Evolutionary conservation across 2,329 filamentous ascomycete genomes (phyloP), one percentile per base, ranked within the genome.

Genomic region (Aureobasidium sp.): DNA sequence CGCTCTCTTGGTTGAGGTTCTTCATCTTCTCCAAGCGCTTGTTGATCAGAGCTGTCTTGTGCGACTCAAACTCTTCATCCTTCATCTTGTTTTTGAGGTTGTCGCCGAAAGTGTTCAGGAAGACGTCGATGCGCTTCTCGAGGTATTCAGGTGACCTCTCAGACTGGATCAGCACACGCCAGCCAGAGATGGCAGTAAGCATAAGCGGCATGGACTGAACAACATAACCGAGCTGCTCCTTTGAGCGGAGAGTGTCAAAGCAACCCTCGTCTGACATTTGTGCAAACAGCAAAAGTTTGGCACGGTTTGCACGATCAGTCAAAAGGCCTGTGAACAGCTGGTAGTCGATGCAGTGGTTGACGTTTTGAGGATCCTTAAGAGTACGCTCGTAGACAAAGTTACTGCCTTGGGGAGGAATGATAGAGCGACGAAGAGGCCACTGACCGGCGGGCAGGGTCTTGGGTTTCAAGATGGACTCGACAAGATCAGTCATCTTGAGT

Each of bases 181-280:
- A 94, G 0, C 89, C 90, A 1, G 73, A 70, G 67, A 90, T 87
- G 0, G 88, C 93, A 0, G 88, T 91, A n/a, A 84, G 77, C 60
- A 88, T 84, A 57, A 82, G 81, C 40, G 85, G 80, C 29, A 90
- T 89, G 51, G 89, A 93, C 74, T 93, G 96, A 0, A 99, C 93
- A 57, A 99, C 89, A 67, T 99, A 99, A 13, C 94, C 94, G 7
- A 99, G 86, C 74, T 99, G 93, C 73, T 99, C 93, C 74, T 97
- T 96, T 45, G 94, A 97, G 53, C 94, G 85, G 8, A 99, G 81
- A 72, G 95, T 91, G 74, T 99, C 90, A 70, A 97, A 99, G 9
- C 88, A 88, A 4, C 92, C 92, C 75, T 99, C 94, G 60, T 95
- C 89, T 0, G 90, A 86, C 76, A 99, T 88, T 74, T 97, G 94